phyloP scores from a whole-genome alignment of 169 alveolate genomes.

The Amoebophrya sp. region DNA sequence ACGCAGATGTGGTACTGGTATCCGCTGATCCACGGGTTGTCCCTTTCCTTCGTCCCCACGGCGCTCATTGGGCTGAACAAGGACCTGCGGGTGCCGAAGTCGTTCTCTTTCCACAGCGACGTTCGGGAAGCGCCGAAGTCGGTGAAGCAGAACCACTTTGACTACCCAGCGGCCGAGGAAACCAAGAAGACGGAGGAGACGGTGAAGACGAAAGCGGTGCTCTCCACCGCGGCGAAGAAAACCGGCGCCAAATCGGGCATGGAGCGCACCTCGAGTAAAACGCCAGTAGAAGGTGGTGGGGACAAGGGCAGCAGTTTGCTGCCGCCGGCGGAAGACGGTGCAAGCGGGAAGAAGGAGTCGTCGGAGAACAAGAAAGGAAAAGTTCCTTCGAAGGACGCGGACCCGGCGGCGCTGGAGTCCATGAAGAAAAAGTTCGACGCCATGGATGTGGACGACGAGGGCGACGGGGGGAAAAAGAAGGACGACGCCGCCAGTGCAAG shows the following conservation, averaged over 20 bases:
- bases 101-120: neutral
- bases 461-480: too few species aligned
- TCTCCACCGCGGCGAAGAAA: neutral
- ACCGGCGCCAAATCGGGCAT: neutral
- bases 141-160: neutral
- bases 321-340: too few species aligned
- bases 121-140: neutral
- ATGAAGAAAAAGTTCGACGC: too few species aligned
- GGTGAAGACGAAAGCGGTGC: neutral
- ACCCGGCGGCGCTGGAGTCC: too few species aligned
- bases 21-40: conserved; percentile 80
- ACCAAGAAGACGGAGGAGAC: neutral
- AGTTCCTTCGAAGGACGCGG: too few species aligned
- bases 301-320: too few species aligned
- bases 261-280: too few species aligned
- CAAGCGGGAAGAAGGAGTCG: too few species aligned
- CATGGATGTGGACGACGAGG: too few species aligned
- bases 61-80: conserved; percentile 63
- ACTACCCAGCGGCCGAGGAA: neutral
- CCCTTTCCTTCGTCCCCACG: conserved; percentile 76
- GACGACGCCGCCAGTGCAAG: too few species aligned
- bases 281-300: too few species aligned
- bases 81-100: neutral
- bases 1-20: conserved; percentile 95
- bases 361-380: too few species aligned